Base-by-base conservation (phyloP, 345 rosid species). In the Ceriops decandra region DNA sequence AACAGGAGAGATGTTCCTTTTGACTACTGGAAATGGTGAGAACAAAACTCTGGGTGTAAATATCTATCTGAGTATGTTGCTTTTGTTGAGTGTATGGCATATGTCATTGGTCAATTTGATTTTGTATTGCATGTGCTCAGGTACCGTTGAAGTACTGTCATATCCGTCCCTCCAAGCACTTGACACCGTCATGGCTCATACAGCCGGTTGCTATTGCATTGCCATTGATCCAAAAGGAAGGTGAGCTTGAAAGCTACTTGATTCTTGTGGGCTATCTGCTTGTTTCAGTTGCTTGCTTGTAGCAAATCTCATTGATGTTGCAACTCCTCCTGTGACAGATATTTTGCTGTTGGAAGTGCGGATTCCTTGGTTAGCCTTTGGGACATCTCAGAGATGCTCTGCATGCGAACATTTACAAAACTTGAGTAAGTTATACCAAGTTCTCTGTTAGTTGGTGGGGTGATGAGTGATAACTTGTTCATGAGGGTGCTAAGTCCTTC, bases 301-400 rank as follows among this genome's bases (percentile, higher is more conserved):
- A 20, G 17, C 33, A 16, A 52, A 32, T 49, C 61, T 56, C 59
- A 32, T 58, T 60, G 13, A 42, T 17, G 31, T 20, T 54, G 53
- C 70, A 16, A 31, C 33, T 63, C 47, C 57, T 52, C 10, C 52
- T 53, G 42, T 56, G 19, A 56, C 87, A 91, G 98, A 74, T 90
- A 91, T 79, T 95, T 95, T 84, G 98, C 98, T 62, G 96, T 95
- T 31, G 99, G 99, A 73, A 95, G 99, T 86, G 98, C 99, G 11
- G 99, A 91, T 85, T 91, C 99, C 60, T 82, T 95, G 56, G 99
- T 95, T 76, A 91, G 98, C 85, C 98, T 95, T 64, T 95, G 99
- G 97, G 92, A 90, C 82, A 90, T 95, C 71, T 84, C 92, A 68
- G 90, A 90, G 79, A 91, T 88, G 98, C 93, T 91, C 57, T 95